Evolutionary conservation across 352 stramenopile species (phyloP).

Genomic region (Pythium aristosporum): DNA sequence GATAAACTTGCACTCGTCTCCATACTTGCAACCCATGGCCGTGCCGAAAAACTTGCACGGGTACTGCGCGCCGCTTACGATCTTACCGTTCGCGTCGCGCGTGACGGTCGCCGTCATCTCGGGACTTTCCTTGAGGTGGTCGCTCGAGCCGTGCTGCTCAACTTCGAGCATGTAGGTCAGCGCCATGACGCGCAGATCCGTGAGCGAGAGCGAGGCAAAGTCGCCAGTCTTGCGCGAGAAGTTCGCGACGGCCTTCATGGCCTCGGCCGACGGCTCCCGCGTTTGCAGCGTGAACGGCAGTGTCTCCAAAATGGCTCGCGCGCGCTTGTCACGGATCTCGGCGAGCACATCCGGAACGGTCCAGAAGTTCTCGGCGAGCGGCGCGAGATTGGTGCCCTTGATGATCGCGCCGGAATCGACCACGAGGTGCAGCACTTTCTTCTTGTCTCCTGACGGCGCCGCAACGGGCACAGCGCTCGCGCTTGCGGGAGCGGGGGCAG

Average conservation of each 20-base stretch:
- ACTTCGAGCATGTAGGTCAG: slow-evolving; percentile 85
- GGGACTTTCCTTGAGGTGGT: slow-evolving; percentile 72
- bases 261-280: slow-evolving; percentile 76
- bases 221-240: slow-evolving; percentile 87
- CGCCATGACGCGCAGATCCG: slow-evolving; percentile 86
- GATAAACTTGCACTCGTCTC: slow-evolving; percentile 76
- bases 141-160: slow-evolving; percentile 55
- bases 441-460: slow-evolving; percentile 25
- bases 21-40: slow-evolving; percentile 81
- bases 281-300: slow-evolving; percentile 78
- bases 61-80: slow-evolving; percentile 50
- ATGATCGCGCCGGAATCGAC: slow-evolving; percentile 88
- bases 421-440: slow-evolving; percentile 79
- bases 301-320: slow-evolving; percentile 62
- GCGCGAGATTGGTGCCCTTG: slow-evolving; percentile 76
- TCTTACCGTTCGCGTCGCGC: slow-evolving; percentile 64
- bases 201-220: slow-evolving; percentile 82
- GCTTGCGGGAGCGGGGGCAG: not conserved
- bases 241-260: slow-evolving; percentile 75
- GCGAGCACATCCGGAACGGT: slow-evolving; percentile 81
- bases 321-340: slow-evolving; percentile 84
- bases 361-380: slow-evolving; percentile 86
- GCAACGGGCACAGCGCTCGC: slow-evolving; percentile 5
- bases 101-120: slow-evolving; percentile 67
- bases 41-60: slow-evolving; percentile 83